Percentiles rank a stretch among this genome's conserved stretches.
These are phyloP conservation scores for Cladochytrium replicatum DNA, from an alignment of 192 early-diverging fungal species.

Conservation along the genomic window DNA sequence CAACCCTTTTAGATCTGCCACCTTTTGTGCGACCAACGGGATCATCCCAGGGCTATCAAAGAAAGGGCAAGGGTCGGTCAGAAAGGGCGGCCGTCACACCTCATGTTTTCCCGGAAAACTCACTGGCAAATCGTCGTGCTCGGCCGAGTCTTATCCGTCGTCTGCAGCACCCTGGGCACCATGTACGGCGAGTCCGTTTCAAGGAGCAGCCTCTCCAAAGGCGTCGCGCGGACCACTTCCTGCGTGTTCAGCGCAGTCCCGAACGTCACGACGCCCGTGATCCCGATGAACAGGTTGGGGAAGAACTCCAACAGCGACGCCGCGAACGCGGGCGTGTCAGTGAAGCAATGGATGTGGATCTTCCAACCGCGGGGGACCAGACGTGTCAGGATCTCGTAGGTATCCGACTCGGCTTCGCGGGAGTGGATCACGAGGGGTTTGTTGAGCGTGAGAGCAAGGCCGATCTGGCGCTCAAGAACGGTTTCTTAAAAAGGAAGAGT, in stretches of 20 bases:
- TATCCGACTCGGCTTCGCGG: conserved; percentile 7
- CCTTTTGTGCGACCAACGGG: not conserved
- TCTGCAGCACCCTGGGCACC: not conserved
- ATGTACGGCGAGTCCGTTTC: conserved; percentile 10
- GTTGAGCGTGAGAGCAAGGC: not conserved
- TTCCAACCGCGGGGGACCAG: not conserved
- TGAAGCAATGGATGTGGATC: conserved; percentile 9
- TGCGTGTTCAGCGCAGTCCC: not conserved
- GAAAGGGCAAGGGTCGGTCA: too few species aligned
- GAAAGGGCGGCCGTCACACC: too few species aligned
- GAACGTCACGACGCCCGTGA: conserved; percentile 10
- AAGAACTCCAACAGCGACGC: not conserved
- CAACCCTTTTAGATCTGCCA: conserved; percentile 6
- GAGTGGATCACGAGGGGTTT: conserved; percentile 8
- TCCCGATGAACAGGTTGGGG: not conserved
- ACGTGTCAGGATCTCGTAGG: conserved; percentile 2
- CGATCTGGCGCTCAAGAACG: conserved; percentile 2
- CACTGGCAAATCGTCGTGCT: not conserved
- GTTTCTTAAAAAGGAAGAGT: not conserved
- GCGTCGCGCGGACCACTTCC: conserved; percentile 3
- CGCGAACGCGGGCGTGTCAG: not conserved
- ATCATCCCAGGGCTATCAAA: conserved; percentile 1
- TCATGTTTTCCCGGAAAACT: too few species aligned
- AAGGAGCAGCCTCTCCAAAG: conserved; percentile 5
- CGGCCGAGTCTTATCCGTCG: not conserved